Evolutionary conservation across 495 filamentous ascomycete genomes (phyloP).

Genomic region (Massariosphaeria phaeospora): DNA sequence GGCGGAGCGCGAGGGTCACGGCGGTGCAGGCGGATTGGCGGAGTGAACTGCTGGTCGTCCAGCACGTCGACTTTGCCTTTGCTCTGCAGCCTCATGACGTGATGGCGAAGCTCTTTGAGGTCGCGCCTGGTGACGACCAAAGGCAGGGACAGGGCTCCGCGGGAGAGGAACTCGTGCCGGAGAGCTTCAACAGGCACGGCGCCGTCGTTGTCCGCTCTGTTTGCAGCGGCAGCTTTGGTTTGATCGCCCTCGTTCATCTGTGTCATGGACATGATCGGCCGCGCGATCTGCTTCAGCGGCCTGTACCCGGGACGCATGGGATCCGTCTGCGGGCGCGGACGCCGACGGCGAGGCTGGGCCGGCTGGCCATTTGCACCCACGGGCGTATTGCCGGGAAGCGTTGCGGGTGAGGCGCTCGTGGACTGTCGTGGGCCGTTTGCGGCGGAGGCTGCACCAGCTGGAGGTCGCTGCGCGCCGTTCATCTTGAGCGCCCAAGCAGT

Average conservation of each 20-base stretch:
- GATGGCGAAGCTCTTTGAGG: slow-evolving; percentile 73
- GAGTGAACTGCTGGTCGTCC: slow-evolving; percentile 74
- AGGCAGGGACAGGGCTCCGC: slow-evolving; percentile 55
- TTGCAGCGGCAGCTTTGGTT: neutral
- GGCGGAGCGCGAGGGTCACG: slow-evolving; percentile 76
- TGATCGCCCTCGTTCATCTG: slow-evolving; percentile 11
- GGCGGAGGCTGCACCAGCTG: slow-evolving; percentile 3
- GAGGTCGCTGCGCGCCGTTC: slow-evolving; percentile 15
- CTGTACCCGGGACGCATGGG: slow-evolving; percentile 17
- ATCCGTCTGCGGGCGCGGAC: slow-evolving; percentile 10
- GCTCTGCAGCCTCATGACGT: slow-evolving; percentile 68
- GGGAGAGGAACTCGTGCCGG: slow-evolving; percentile 37
- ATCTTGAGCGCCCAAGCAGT: slow-evolving; percentile 14
- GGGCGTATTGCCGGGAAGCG: slow-evolving; percentile 30
- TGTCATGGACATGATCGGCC: slow-evolving; percentile 17
- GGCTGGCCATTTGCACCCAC: slow-evolving; percentile 22
- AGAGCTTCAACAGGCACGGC: slow-evolving; percentile 18
- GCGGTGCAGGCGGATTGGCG: slow-evolving; percentile 81
- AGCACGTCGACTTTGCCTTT: slow-evolving; percentile 64
- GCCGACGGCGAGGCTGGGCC: neutral
- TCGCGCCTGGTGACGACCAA: slow-evolving; percentile 75
- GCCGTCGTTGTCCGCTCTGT: slow-evolving; percentile 45
- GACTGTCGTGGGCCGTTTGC: slow-evolving; percentile 15
- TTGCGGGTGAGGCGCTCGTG: slow-evolving; percentile 59
- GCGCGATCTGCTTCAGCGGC: slow-evolving; percentile 29